Evolutionary conservation across 2,329 filamentous ascomycete genomes (phyloP).

Genomic region (Clarireedia monteithiana): DNA sequence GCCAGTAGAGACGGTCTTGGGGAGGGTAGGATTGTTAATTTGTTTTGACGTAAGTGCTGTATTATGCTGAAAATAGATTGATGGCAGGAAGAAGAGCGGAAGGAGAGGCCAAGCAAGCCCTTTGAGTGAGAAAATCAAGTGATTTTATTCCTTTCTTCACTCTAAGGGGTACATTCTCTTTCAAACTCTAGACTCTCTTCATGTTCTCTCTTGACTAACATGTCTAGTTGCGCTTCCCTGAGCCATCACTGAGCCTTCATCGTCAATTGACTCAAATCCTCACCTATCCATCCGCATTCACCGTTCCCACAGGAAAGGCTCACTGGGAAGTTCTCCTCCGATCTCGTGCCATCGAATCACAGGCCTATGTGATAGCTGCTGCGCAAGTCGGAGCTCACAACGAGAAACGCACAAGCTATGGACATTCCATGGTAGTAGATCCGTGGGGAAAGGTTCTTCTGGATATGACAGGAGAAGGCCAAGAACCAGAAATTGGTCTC

Average conservation of each 20-base stretch:
- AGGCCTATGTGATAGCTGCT: conserved; percentile 79
- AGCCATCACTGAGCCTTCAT: conserved; percentile 61
- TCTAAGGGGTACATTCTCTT: neutral
- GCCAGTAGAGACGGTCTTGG: conserved; percentile 67
- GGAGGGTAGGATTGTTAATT: conserved; percentile 70
- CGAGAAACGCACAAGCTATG: conserved; percentile 72
- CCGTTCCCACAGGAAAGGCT: conserved; percentile 71
- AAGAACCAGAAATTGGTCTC: conserved; percentile 36
- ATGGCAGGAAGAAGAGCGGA: neutral
- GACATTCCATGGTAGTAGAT: conserved; percentile 75
- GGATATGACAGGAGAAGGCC: conserved; percentile 46
- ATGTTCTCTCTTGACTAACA: neutral
- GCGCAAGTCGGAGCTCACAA: conserved; percentile 74
- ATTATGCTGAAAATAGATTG: neutral
- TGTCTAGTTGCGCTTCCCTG: conserved; percentile 64
- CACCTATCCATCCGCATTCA: conserved; percentile 86
- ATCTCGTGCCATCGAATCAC: conserved; percentile 79
- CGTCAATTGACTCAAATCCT: conserved; percentile 65
- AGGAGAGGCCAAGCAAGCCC: neutral
- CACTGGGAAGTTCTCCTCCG: conserved; percentile 80
- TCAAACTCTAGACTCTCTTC: neutral
- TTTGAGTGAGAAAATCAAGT: too few relatives aligned
- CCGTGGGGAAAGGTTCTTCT: conserved; percentile 76
- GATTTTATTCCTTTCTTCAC: too few relatives aligned
- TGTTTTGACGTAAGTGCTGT: conserved; percentile 67